These are phyloP conservation scores for Pichia phayaonensis DNA, from an alignment of 805 yeast species.

Conservation along the genomic window DNA sequence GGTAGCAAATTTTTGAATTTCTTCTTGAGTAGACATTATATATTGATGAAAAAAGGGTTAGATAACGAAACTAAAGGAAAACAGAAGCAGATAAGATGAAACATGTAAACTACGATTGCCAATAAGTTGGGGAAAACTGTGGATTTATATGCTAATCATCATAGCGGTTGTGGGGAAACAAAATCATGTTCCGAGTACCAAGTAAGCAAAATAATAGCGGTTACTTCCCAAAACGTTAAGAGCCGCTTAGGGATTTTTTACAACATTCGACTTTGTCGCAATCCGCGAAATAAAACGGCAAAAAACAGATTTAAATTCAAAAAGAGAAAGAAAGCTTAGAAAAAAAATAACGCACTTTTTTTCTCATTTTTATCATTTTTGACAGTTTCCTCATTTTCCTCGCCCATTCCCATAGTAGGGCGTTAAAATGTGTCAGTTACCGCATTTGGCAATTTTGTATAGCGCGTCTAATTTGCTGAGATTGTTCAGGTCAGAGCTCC, in stretches of 20 bases:
- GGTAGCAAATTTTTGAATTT: conserved; percentile 22
- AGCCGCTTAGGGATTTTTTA: neutral
- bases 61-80: neutral
- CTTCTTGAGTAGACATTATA: conserved; percentile 22
- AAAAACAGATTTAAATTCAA: too few relatives aligned
- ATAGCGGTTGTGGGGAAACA: neutral
- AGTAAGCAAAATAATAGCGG: neutral
- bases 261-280: too few relatives aligned
- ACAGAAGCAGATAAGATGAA: too few relatives aligned
- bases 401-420: neutral
- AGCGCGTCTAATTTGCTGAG: conserved; percentile 2
- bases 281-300: too few relatives aligned
- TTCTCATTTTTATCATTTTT: neutral
- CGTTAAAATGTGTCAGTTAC: neutral
- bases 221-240: neutral
- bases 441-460: conserved; percentile 1
- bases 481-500: neutral
- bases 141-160: neutral
- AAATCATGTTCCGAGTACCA: neutral
- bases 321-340: too few relatives aligned
- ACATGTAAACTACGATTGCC: too few relatives aligned
- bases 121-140: neutral
- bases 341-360: too few relatives aligned
- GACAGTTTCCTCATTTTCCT: too few relatives aligned
- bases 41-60: too few relatives aligned